Percentiles rank a stretch among this genome's conserved stretches.
Conservation (phyloP, 805 yeast genomes). For the Candida arabinofermentans region DNA sequence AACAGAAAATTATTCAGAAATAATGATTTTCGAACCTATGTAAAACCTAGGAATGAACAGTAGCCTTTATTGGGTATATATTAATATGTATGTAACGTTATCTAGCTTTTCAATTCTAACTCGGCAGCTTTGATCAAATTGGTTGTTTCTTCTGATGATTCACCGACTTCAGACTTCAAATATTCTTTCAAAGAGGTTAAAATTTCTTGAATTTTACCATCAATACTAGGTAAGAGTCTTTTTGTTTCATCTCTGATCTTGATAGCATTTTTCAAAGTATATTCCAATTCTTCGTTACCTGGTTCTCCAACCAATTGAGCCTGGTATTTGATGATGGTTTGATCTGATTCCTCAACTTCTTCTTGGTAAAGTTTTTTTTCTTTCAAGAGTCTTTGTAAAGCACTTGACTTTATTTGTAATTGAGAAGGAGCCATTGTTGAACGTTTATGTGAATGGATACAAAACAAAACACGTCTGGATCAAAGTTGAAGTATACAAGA, state of each 20-base stretch:
- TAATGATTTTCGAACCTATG: too few species aligned
- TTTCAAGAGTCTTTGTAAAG: slow-evolving; percentile 64
- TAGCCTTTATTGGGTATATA: too few species aligned
- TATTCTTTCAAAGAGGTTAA: slow-evolving; percentile 21
- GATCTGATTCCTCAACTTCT: slow-evolving; percentile 41
- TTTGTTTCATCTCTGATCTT: slow-evolving; percentile 27
- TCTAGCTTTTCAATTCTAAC: slow-evolving; percentile 5
- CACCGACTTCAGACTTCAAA: slow-evolving; percentile 16
- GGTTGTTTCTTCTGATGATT: slow-evolving; percentile 15
- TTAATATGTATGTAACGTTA: too few species aligned
- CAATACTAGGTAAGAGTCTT: slow-evolving; percentile 25
- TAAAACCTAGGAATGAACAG: too few species aligned
- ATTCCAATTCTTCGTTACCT: slow-evolving; percentile 23
- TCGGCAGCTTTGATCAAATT: slow-evolving; percentile 24
- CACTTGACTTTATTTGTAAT: slow-evolving; percentile 66
- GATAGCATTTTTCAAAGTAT: slow-evolving; percentile 23
- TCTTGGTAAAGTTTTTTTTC: slow-evolving; percentile 60
- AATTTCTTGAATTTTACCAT: slow-evolving; percentile 21
- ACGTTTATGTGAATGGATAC: background rate
- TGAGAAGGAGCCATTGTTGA: slow-evolving; percentile 60
- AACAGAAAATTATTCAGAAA: too few species aligned
- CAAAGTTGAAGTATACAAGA: too few species aligned
- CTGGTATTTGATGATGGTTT: slow-evolving; percentile 8
- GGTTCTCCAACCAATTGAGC: slow-evolving; percentile 11
- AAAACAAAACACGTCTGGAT: too few species aligned